Percentiles rank a stretch among this genome's conserved stretches.
Conservation (phyloP, 352 stramenopile species). For the Phytophthora pisi region DNA sequence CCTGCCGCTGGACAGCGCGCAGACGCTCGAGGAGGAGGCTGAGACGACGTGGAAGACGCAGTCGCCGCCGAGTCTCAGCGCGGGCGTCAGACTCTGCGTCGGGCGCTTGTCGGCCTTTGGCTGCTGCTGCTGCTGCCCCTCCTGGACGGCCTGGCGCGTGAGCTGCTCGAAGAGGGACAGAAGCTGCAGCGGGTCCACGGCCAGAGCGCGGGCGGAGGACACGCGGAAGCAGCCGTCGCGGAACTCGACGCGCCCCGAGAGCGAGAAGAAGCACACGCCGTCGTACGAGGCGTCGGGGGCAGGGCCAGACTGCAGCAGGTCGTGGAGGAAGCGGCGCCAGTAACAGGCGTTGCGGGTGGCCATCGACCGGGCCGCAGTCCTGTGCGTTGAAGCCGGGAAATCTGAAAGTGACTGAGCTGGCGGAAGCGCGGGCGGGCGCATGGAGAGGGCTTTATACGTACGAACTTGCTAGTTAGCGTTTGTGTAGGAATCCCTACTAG, state of each 20-base stretch:
- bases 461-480: constrained; percentile 15
- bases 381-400: constrained; percentile 6
- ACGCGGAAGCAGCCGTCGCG: constrained; percentile 51
- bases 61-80: constrained; percentile 39
- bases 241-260: constrained; percentile 45
- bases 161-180: constrained; percentile 53
- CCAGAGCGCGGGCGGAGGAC: background rate
- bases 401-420: constrained; percentile 24
- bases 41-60: constrained; percentile 50
- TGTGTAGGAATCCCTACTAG: background rate
- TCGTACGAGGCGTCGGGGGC: constrained; percentile 34
- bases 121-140: constrained; percentile 16
- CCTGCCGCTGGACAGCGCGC: constrained; percentile 42
- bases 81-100: constrained; percentile 21
- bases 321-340: constrained; percentile 51
- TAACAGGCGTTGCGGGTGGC: constrained; percentile 47
- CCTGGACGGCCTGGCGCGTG: constrained; percentile 43
- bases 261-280: constrained; percentile 53
- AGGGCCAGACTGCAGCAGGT: constrained; percentile 26
- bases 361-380: constrained; percentile 13
- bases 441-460: background rate
- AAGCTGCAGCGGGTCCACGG: constrained; percentile 29
- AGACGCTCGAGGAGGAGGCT: constrained; percentile 52
- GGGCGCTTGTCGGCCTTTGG: background rate
- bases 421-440: background rate